Base-by-base conservation (phyloP, 345 rosid genomes). In the Alliaria petiolata region DNA sequence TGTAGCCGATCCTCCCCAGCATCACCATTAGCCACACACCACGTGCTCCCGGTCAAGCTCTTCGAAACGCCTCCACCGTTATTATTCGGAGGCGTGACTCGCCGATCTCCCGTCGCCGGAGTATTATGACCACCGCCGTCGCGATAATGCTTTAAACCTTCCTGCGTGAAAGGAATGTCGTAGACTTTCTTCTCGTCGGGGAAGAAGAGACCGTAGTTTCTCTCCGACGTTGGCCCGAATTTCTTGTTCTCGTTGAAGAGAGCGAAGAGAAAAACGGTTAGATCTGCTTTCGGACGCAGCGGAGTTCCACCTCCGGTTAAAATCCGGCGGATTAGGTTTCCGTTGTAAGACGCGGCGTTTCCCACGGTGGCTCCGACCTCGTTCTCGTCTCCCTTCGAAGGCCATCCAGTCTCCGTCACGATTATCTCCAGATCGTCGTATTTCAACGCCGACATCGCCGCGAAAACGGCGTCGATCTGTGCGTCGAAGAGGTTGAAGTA, bases 381-480 rank as follows among this genome's bases (percentile, higher is more conserved):
- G 33, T 79, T 88, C 52, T 80, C 84, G 43, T 89, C 98, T 4
- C 99, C 99, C 31, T 91, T 87, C 0, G 98, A 89, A 0, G 99
- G 99, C 99, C 99, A 95, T 0, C 99, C 97, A 8, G 99, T 95
- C 68, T 95, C 99, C 15, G 96, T 89, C 1, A 95, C 90, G 2
- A 88, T 86, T 36, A 95, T 68, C 13, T 67, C 65, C 4, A 95
- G 72, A 13, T 95, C 98, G 3, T 91, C 89, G 34, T 77, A 91
- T n/a, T 91, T 89, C 33, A 95, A 49, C 2, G 92, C 90, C 0
- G 93, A 78, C 87, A 91, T 62, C 0, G 99, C 99, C 0, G 99
- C 96, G 33, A 89, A 95, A 55, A 95, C 98, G 74, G 99, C 98
- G 74, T 95, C 99, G 76, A 95, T 81, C 66, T 95, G 98, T 31